Percentiles rank a stretch among this genome's conserved stretches.
Conservation (phyloP, 1,139 yeast species). For the Eremothecium gossypii region DNA sequence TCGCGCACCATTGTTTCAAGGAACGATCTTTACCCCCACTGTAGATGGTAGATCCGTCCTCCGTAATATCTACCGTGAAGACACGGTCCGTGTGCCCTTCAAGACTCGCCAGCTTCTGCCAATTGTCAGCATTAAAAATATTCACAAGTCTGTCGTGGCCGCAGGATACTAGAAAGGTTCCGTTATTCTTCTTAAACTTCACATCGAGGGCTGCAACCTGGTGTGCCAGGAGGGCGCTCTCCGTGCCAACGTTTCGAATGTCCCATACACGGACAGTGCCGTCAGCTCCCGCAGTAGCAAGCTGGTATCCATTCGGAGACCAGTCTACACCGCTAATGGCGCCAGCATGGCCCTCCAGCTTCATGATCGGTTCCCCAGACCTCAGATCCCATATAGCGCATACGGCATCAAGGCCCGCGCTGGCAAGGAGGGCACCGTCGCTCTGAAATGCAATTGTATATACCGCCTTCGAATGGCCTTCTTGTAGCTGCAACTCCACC, state of each 20-base stretch:
- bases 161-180: conserved; percentile 47
- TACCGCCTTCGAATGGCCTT: conserved; percentile 78
- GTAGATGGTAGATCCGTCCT: conserved; percentile 37
- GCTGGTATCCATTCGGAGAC: conserved; percentile 64
- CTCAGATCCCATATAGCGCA: conserved; percentile 82
- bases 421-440: conserved; percentile 69
- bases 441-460: conserved; percentile 56
- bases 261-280: conserved; percentile 83
- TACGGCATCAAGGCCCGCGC: conserved; percentile 74
- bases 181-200: conserved; percentile 40
- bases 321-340: conserved; percentile 69
- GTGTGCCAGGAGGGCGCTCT: conserved; percentile 64
- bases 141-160: conserved; percentile 65
- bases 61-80: conserved; percentile 55
- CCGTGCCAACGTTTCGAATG: conserved; percentile 42
- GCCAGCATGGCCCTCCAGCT: conserved; percentile 57
- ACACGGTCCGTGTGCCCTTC: conserved; percentile 63
- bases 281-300: conserved; percentile 84
- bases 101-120: conserved; percentile 50
- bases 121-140: conserved; percentile 64
- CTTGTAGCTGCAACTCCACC: conserved; percentile 49
- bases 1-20: conserved; percentile 48
- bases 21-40: conserved; percentile 83
- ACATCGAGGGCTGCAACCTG: conserved; percentile 63
- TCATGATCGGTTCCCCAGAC: conserved; percentile 57